Evolutionary conservation across 345 rosid species (phyloP), one percentile per base, ranked within the genome.

Genomic region (Salix viminalis): DNA sequence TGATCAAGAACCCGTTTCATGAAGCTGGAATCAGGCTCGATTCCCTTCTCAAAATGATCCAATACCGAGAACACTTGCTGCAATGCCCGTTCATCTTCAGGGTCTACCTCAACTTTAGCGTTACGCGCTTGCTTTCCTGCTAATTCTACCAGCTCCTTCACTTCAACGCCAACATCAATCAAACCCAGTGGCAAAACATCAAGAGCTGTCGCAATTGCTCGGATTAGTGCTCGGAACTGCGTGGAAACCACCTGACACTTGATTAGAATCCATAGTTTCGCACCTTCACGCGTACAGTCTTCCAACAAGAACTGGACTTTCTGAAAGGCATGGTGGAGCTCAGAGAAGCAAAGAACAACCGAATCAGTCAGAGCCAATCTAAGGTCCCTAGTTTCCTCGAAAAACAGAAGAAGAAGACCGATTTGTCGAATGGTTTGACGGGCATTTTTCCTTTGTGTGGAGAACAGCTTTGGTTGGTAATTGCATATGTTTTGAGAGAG

Each of bases 211-310:
- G 92, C 86, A 3, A 94, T 77, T 9, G 88, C 83, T 46, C 87
- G 83, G 37, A 82, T 78, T 30, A 91, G 77, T 3, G 77, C 76
- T 46, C 84, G 84, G 64, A 90, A 93, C 44, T 92, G 93, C 32
- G 83, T 71, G 1, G 89, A 83, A 5, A 91, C 84, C 50, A 81
- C 78, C 50, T 82, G 70, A 4, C 90, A 90, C 83, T 85, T 90
- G 90, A 86, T 87, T 52, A 92, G 30, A 79, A 88, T 79, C 90
- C 88, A 88, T 0, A 88, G 56, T 70, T 80, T 85, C 0, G 90
- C 90, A 66, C 94, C 97, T 44, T 89, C 91, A 71, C 92, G 67
- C 14, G 90, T 79, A 71, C 93, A 90, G 71, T 94, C 98, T 79
- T 92, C 89, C 75, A 92, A 52, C 75, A 94, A 76, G 84, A 89